Percentiles rank a stretch among this genome's conserved stretches.
Conservation (phyloP, 192 early-diverging fungal species). For the Podila epicladia region DNA sequence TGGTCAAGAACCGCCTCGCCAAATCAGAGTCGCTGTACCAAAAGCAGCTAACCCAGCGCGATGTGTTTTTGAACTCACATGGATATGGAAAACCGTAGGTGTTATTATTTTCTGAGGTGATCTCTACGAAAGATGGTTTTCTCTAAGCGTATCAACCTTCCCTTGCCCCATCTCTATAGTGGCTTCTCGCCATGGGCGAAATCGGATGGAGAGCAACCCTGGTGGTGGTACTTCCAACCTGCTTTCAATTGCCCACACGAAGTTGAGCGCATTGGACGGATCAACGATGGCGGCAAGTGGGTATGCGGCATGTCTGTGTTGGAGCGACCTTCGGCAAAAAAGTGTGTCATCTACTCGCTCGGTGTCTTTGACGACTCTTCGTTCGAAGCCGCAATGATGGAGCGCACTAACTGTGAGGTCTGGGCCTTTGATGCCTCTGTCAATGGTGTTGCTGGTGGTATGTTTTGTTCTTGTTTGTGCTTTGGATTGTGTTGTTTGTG, state of each 20-base stretch:
- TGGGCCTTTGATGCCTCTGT: constrained; percentile 20
- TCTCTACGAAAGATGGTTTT: background rate
- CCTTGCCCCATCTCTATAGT: background rate
- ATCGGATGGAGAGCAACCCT: background rate
- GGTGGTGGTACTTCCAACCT: constrained; percentile 21
- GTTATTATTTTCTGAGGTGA: background rate
- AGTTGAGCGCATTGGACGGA: constrained; percentile 8
- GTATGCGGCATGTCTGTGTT: constrained; percentile 8
- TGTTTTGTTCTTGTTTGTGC: background rate
- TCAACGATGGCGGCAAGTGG: constrained; percentile 23
- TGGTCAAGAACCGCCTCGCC: background rate
- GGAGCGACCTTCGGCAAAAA: background rate
- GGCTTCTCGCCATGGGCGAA: background rate
- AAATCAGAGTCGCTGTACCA: background rate
- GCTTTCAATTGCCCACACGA: constrained; percentile 21
- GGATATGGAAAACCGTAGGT: background rate
- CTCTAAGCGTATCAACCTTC: background rate
- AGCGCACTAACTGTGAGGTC: constrained; percentile 10
- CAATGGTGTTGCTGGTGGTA: constrained; percentile 1
- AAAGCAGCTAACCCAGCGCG: background rate
- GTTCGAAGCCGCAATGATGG: constrained; percentile 2
- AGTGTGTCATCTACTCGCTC: constrained; percentile 14
- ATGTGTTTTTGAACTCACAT: background rate
- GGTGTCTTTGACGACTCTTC: constrained; percentile 14
- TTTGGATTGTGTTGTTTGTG: background rate